Percentiles rank a stretch among this genome's conserved stretches.
Conservation (phyloP, 108 stramenopile species). For the Nitzschia sp. region DNA sequence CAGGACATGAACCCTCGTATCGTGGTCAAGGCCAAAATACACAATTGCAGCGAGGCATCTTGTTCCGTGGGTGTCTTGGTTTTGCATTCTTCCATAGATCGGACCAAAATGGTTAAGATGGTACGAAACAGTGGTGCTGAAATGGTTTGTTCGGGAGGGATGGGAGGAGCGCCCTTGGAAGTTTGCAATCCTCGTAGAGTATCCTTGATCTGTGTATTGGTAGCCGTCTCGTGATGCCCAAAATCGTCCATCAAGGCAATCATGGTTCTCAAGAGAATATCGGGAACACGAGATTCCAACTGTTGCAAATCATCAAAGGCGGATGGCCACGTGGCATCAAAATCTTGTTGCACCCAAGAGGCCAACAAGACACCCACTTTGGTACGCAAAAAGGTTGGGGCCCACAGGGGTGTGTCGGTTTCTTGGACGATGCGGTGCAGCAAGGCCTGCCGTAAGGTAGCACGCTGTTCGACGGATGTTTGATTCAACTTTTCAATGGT, state of each 20-base stretch:
- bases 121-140: conserved; percentile 43
- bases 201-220: conserved; percentile 42
- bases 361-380: conserved; percentile 63
- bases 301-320: conserved; percentile 51
- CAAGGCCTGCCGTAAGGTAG: conserved; percentile 30
- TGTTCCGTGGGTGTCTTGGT: not conserved
- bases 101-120: conserved; percentile 22
- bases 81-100: conserved; percentile 15
- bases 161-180: not conserved
- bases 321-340: conserved; percentile 34
- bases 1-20: conserved; percentile 55
- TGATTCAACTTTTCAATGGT: conserved; percentile 33
- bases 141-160: conserved; percentile 40
- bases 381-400: conserved; percentile 46
- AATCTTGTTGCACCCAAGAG: conserved; percentile 47
- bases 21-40: conserved; percentile 36
- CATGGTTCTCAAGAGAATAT: conserved; percentile 38
- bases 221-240: conserved; percentile 26
- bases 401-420: conserved; percentile 18
- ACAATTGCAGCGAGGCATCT: conserved; percentile 17
- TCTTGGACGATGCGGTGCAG: conserved; percentile 9
- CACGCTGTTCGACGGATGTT: conserved; percentile 23
- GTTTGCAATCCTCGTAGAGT: conserved; percentile 29
- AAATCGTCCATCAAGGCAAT: conserved; percentile 42
- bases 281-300: conserved; percentile 19